These are phyloP conservation scores for Sporothrix inflata DNA, from an alignment of 2,329 filamentous ascomycete genomes.

Conservation along the genomic window DNA sequence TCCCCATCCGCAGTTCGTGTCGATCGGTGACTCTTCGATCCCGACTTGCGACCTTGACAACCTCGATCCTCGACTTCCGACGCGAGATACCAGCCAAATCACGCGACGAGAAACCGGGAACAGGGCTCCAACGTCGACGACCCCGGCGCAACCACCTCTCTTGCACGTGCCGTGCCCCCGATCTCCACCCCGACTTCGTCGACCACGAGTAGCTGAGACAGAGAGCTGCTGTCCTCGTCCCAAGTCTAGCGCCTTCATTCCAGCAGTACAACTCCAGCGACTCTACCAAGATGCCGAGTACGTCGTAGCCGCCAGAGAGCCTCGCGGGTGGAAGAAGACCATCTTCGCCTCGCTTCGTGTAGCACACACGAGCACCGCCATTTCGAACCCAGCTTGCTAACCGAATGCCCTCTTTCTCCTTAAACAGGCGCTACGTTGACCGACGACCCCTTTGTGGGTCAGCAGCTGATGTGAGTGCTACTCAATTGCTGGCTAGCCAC, in stretches of 20 bases:
- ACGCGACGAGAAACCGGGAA: background rate
- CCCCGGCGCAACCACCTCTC: background rate
- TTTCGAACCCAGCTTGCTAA: background rate
- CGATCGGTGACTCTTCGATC: background rate
- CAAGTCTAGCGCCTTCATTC: background rate
- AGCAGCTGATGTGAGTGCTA: slow-evolving; percentile 35
- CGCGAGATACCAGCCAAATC: background rate
- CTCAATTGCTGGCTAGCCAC: background rate
- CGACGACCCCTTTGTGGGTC: slow-evolving; percentile 35
- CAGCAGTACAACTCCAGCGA: background rate
- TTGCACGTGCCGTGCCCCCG: background rate
- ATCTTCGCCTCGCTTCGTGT: background rate
- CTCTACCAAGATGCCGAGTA: slow-evolving; percentile 1
- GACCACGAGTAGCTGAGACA: background rate
- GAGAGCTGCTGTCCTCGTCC: background rate
- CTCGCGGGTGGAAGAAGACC: background rate
- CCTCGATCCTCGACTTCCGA: background rate
- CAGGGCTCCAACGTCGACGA: background rate
- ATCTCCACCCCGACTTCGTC: background rate
- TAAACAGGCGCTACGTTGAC: slow-evolving; percentile 6
- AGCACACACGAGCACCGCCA: background rate
- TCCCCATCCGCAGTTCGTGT: background rate
- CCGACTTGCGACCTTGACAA: background rate
- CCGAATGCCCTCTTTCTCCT: background rate
- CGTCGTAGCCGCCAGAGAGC: background rate